Percentiles rank a stretch among this genome's conserved stretches.
phyloP scores from a whole-genome alignment of 345 rosid species.

The Triadica sebifera region DNA sequence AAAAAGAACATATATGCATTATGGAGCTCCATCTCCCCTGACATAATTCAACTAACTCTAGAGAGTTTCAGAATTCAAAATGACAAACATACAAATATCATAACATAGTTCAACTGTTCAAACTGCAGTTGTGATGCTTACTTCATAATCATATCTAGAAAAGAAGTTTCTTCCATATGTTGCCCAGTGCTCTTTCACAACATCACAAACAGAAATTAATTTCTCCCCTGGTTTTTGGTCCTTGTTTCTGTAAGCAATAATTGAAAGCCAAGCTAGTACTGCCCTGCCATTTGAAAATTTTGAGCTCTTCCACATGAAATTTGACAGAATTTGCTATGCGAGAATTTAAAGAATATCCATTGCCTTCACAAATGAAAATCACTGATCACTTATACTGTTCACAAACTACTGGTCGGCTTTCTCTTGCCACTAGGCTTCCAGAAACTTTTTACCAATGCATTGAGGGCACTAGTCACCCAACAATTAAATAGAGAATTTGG shows the following conservation, averaged over 20 bases:
- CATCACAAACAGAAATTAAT: conserved; percentile 75
- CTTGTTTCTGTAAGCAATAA: conserved; percentile 73
- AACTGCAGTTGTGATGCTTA: conserved; percentile 31
- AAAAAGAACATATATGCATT: conserved; percentile 9
- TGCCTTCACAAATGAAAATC: neutral
- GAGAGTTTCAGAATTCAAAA: conserved; percentile 5
- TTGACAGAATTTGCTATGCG: conserved; percentile 1
- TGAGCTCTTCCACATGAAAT: neutral
- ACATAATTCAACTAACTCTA: conserved; percentile 9
- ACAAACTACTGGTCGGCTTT: neutral
- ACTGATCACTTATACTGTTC: neutral
- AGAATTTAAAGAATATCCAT: neutral
- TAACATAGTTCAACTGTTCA: neutral
- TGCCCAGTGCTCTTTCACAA: conserved; percentile 88
- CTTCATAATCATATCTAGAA: conserved; percentile 95
- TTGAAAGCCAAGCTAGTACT: conserved; percentile 91
- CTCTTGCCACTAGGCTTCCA: neutral
- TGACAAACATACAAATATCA: neutral
- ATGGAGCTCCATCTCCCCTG: conserved; percentile 19
- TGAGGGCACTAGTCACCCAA: neutral
- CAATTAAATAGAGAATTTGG: neutral
- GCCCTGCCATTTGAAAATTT: conserved; percentile 54
- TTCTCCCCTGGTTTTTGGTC: conserved; percentile 75
- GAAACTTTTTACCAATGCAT: neutral
- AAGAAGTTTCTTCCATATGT: conserved; percentile 90